Percentiles rank a stretch among this genome's conserved stretches.
phyloP scores from a whole-genome alignment of 2,329 filamentous ascomycete genomes.

The Penicillium sp. region DNA sequence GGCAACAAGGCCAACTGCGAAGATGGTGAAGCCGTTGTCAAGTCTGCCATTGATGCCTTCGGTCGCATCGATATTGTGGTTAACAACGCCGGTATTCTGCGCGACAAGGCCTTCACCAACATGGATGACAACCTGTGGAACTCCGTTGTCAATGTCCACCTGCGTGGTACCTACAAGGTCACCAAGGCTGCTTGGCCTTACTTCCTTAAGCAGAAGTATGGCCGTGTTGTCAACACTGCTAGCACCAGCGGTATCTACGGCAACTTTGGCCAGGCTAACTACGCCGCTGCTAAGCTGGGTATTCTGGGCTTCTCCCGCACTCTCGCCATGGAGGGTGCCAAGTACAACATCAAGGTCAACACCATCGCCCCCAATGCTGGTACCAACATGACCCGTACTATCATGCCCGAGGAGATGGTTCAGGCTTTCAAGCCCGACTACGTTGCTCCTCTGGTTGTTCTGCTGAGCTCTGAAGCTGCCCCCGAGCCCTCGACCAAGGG shows the following conservation, averaged over 20 bases:
- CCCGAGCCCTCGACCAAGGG: slow-evolving; percentile 82
- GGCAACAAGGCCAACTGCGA: slow-evolving; percentile 93
- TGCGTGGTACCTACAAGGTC: slow-evolving; percentile 93
- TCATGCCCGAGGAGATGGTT: slow-evolving; percentile 96
- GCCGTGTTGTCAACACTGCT: slow-evolving; percentile 94
- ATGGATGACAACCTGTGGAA: slow-evolving; percentile 97
- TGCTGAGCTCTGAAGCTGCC: slow-evolving; percentile 84
- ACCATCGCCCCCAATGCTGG: slow-evolving; percentile 97
- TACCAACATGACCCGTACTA: slow-evolving; percentile 89
- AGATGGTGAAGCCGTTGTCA: slow-evolving; percentile 88
- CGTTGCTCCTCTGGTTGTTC: slow-evolving; percentile 88
- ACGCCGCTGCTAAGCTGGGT: slow-evolving; percentile 86
- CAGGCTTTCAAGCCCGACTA: slow-evolving; percentile 99
- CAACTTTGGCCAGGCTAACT: slow-evolving; percentile 99
- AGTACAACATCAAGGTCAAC: slow-evolving; percentile 98
- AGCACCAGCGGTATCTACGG: slow-evolving; percentile 98
- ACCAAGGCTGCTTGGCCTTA: slow-evolving; percentile 98
- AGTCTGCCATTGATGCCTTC: slow-evolving; percentile 89
- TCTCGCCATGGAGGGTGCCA: slow-evolving; percentile 87
- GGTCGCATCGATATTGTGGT: slow-evolving; percentile 93
- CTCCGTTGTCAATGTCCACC: slow-evolving; percentile 87
- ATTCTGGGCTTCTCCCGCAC: slow-evolving; percentile 95
- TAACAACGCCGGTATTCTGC: slow-evolving; percentile 97
- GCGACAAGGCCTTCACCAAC: slow-evolving; percentile 97
- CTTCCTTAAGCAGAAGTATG: slow-evolving; percentile 98